Evolutionary conservation across 345 rosid genomes (phyloP).

Genomic region (Dovyalis caffra): DNA sequence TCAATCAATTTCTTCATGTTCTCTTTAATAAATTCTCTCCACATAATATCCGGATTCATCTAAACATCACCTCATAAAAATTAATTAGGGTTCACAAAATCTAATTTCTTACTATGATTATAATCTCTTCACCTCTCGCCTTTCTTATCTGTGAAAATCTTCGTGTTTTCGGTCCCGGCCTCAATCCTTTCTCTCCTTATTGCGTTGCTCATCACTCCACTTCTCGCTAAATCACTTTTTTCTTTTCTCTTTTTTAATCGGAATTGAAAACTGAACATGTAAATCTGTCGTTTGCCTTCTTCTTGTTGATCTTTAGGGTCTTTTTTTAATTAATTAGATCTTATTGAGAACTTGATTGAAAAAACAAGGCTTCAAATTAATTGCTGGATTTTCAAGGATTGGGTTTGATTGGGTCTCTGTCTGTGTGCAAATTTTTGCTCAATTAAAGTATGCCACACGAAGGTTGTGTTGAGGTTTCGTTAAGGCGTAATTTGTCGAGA

Average conservation of each 20-base stretch:
- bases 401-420: neutral
- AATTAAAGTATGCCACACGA: constrained; percentile 49
- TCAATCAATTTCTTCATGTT: neutral
- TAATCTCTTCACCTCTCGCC: constrained; percentile 41
- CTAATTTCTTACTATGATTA: constrained; percentile 48
- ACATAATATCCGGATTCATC: neutral
- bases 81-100: neutral
- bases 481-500: constrained; percentile 59
- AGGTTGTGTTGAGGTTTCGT: constrained; percentile 18
- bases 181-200: constrained; percentile 89
- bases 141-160: constrained; percentile 47
- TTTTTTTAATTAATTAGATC: neutral
- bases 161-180: constrained; percentile 84
- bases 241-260: no score
- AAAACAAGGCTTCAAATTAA: no score
- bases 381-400: neutral
- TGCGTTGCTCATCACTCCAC: constrained; percentile 84
- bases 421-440: neutral
- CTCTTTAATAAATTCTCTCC: neutral
- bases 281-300: neutral
- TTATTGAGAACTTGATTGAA: neutral
- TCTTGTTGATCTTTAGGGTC: neutral
- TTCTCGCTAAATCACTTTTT: constrained; percentile 42
- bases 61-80: neutral
- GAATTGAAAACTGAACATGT: neutral